Conservation (phyloP, 345 rosid species). For the Eucalyptus paniculata region DNA sequence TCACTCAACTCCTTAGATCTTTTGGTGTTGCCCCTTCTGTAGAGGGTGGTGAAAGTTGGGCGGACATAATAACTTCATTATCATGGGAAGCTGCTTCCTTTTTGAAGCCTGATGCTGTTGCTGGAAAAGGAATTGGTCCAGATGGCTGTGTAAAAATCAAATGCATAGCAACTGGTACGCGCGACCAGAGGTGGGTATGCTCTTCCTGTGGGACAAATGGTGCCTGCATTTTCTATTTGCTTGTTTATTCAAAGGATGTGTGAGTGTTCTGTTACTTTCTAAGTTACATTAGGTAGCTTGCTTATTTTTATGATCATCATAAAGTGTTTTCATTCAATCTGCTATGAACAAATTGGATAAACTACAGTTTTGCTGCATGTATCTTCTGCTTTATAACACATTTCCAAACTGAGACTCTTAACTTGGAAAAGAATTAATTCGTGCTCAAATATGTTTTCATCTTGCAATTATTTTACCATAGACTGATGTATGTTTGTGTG, state of each 20-base stretch:
- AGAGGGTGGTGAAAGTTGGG: conserved; percentile 50
- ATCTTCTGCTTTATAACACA: not conserved
- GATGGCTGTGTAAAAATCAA: conserved; percentile 71
- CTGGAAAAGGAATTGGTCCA: conserved; percentile 48
- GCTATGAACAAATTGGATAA: not conserved
- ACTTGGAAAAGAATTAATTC: not conserved
- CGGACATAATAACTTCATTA: conserved; percentile 50
- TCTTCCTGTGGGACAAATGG: not conserved
- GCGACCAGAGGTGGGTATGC: conserved; percentile 49
- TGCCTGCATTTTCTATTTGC: not conserved
- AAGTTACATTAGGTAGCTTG: not conserved
- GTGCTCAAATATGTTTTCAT: not conserved
- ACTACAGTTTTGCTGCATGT: not conserved
- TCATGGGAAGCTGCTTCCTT: conserved; percentile 90
- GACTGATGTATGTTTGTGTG: not conserved
- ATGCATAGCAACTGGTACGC: conserved; percentile 83
- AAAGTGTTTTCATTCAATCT: not conserved
- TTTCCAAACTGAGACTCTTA: not conserved
- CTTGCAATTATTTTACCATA: not conserved
- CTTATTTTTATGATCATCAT: not conserved
- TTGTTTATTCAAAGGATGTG: not conserved
- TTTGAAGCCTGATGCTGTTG: conserved; percentile 50
- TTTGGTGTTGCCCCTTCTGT: conserved; percentile 20
- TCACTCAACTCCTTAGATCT: conserved; percentile 50
- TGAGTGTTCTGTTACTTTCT: not conserved